Conservation (phyloP, 2,329 filamentous ascomycete species). For the Dothistroma pini region DNA sequence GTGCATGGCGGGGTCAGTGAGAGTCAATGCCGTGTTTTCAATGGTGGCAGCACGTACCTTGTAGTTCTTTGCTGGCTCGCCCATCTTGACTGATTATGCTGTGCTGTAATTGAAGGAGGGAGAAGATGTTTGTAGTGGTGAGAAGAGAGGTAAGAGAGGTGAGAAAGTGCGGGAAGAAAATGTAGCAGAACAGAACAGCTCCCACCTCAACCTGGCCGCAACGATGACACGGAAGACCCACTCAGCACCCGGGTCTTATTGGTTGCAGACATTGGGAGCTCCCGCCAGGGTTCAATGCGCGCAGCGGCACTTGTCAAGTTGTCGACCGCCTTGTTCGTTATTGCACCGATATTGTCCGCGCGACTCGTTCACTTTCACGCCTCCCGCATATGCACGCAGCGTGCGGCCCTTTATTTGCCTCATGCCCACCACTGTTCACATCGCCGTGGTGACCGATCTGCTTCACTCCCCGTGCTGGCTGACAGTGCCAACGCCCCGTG, state of each 20-base stretch:
- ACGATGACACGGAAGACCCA: neutral
- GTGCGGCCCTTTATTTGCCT: neutral
- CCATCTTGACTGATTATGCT: slow-evolving; percentile 47
- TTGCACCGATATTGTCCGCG: too few species aligned
- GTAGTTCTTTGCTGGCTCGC: slow-evolving; percentile 84
- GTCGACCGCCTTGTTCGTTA: neutral
- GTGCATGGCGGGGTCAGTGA: slow-evolving; percentile 9
- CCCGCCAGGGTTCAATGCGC: too few species aligned
- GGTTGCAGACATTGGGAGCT: too few species aligned
- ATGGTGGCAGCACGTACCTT: slow-evolving; percentile 53
- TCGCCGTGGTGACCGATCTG: neutral
- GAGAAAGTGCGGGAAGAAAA: neutral
- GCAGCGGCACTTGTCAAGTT: too few species aligned
- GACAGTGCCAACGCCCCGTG: neutral
- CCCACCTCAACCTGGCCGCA: neutral
- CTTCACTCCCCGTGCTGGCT: neutral
- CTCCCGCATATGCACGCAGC: neutral
- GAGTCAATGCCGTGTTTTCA: slow-evolving; percentile 1
- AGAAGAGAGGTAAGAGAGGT: neutral
- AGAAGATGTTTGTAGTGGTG: neutral
- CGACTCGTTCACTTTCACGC: neutral
- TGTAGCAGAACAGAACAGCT: neutral
- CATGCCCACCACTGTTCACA: neutral
- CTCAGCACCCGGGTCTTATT: neutral
- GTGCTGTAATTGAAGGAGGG: slow-evolving; percentile 1